These are phyloP conservation scores for Rossbeevera mucosa DNA, from an alignment of 768 basidiomycete genomes.

Conservation along the genomic window DNA sequence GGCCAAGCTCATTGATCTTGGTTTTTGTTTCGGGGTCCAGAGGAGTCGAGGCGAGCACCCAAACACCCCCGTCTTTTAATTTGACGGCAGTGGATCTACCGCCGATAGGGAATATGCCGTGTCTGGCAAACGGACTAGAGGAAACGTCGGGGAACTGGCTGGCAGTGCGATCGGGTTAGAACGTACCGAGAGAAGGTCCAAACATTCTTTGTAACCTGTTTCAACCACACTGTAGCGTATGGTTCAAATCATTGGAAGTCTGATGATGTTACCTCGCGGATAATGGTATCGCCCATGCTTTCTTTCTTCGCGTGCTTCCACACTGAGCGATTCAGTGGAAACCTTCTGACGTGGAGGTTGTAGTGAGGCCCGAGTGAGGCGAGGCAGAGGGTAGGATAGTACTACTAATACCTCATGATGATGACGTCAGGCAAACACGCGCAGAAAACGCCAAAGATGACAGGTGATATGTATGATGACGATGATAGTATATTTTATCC, in stretches of 20 bases:
- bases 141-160: constrained; percentile 8
- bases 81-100: constrained; percentile 80
- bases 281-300: constrained; percentile 35
- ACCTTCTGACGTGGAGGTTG: constrained; percentile 15
- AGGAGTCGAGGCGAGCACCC: constrained; percentile 80
- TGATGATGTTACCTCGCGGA: constrained; percentile 38
- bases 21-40: constrained; percentile 59
- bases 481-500: neutral
- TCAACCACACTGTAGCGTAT: neutral
- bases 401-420: neutral
- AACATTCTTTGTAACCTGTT: constrained; percentile 47
- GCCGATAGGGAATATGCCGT: constrained; percentile 67
- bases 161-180: neutral
- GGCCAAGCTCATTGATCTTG: constrained; percentile 59
- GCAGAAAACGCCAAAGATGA: constrained; percentile 9
- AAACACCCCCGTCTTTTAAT: constrained; percentile 64
- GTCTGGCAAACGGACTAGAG: constrained; percentile 61
- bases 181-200: constrained; percentile 64
- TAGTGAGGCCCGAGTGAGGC: constrained; percentile 9
- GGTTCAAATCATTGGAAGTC: neutral
- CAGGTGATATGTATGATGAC: no score
- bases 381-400: constrained; percentile 10
- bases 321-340: constrained; percentile 2
- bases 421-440: constrained; percentile 23
- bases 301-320: constrained; percentile 4